Percentiles rank a stretch among this genome's conserved stretches.
phyloP scores from a whole-genome alignment of 2,329 filamentous ascomycete genomes.

The Ophiostoma sp. region DNA sequence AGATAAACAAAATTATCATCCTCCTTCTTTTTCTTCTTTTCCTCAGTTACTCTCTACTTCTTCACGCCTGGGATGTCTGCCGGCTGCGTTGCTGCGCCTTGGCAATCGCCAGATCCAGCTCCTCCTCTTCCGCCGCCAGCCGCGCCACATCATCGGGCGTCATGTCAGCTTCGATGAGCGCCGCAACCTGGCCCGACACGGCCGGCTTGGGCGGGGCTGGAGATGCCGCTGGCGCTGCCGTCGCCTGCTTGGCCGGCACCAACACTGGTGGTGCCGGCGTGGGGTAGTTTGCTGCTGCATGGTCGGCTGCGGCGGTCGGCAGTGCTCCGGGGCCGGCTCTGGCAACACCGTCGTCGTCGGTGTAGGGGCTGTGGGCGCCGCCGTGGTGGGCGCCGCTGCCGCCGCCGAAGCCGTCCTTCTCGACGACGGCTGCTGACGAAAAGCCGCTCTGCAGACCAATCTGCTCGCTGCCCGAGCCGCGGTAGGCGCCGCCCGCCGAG shows the following conservation, averaged over 20 bases:
- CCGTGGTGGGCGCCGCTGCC: neutral
- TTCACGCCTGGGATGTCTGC: neutral
- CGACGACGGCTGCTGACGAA: neutral
- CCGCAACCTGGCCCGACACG: conserved; percentile 25
- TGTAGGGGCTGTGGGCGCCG: conserved; percentile 3
- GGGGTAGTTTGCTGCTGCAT: neutral
- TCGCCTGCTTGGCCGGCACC: neutral
- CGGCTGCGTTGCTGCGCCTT: conserved; percentile 31
- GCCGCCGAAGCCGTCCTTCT: neutral
- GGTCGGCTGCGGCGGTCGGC: neutral
- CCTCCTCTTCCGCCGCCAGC: conserved; percentile 54
- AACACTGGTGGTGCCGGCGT: neutral
- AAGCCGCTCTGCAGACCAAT: conserved; percentile 12
- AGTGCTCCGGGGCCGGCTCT: neutral
- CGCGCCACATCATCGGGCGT: conserved; percentile 51
- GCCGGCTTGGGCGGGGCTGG: neutral
- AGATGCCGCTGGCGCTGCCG: neutral
- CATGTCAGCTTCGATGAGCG: conserved; percentile 56
- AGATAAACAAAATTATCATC: no score
- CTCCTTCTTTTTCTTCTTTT: neutral
- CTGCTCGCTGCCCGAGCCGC: conserved; percentile 10
- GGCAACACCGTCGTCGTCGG: conserved; percentile 10
- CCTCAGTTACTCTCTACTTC: neutral
- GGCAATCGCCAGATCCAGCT: conserved; percentile 54
- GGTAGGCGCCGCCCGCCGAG: neutral